Percentiles rank a stretch among this genome's conserved stretches.
Evolutionary conservation across 768 basidiomycete species (phyloP).

Genomic region (Boletellus ananas): DNA sequence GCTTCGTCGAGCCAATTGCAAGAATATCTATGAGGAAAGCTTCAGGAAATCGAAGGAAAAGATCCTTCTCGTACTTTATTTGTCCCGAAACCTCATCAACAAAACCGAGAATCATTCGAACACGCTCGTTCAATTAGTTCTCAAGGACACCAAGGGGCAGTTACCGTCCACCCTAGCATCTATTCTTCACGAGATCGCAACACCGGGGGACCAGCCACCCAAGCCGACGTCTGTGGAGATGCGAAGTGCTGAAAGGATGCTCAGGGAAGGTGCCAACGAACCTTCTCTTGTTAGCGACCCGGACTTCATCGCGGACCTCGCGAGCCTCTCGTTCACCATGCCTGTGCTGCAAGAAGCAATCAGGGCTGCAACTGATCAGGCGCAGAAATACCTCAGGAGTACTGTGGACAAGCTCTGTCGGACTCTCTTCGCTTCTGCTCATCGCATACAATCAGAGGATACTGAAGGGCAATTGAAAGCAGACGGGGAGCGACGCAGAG

Average conservation of each 20-base stretch:
- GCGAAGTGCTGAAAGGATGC: constrained; percentile 14
- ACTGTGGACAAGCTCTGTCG: constrained; percentile 20
- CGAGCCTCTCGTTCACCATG: constrained; percentile 5
- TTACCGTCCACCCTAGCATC: constrained; percentile 12
- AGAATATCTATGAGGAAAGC: constrained; percentile 13
- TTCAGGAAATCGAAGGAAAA: constrained; percentile 25
- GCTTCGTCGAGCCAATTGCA: constrained; percentile 11
- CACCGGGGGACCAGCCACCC: neutral
- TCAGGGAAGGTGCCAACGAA: constrained; percentile 21
- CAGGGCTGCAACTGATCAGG: constrained; percentile 11
- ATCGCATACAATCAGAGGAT: constrained; percentile 18
- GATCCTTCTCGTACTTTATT: constrained; percentile 16
- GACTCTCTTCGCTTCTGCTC: constrained; percentile 5
- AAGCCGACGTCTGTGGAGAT: constrained; percentile 13
- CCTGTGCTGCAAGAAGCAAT: constrained; percentile 18
- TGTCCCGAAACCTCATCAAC: constrained; percentile 13
- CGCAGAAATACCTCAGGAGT: constrained; percentile 15
- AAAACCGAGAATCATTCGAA: constrained; percentile 12
- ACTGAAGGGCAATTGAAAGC: constrained; percentile 8
- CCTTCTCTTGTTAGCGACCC: constrained; percentile 18
- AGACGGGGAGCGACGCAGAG: constrained; percentile 11
- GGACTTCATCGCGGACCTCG: constrained; percentile 24
- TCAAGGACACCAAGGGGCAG: constrained; percentile 12
- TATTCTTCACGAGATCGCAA: constrained; percentile 13
- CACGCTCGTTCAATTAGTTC: constrained; percentile 12